phyloP scores from a whole-genome alignment of 2,329 filamentous ascomycete genomes.

The Claviceps fusiformis region DNA sequence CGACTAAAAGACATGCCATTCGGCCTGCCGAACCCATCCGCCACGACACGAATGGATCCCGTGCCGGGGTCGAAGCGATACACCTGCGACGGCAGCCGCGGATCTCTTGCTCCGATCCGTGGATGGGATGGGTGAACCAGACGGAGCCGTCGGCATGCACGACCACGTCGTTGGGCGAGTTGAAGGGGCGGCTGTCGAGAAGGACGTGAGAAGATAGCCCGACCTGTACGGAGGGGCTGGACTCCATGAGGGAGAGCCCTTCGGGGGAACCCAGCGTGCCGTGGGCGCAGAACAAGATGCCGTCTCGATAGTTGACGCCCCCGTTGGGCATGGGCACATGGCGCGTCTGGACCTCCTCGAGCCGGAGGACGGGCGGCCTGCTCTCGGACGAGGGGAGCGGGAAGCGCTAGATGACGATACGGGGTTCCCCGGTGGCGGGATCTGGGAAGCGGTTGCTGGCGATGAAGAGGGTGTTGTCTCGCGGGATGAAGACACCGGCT shows the following conservation, averaged over 20 bases:
- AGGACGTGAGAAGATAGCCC: conserved; percentile 22
- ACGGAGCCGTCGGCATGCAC: conserved; percentile 27
- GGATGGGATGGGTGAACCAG: conserved; percentile 37
- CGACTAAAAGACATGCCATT: conserved; percentile 34
- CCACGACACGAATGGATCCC: conserved; percentile 27
- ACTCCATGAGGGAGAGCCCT: conserved; percentile 21
- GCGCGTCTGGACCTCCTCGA: conserved; percentile 20
- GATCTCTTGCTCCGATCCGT: conserved; percentile 32
- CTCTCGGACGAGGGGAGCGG: conserved; percentile 8
- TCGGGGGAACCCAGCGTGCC: conserved; percentile 15
- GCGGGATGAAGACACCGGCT: conserved; percentile 23
- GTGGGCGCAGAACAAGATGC: conserved; percentile 28
- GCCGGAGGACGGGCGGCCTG: conserved; percentile 4
- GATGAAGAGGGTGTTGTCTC: conserved; percentile 17
- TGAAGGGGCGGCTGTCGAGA: conserved; percentile 30
- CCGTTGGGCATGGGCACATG: conserved; percentile 33
- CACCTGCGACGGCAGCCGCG: conserved; percentile 31
- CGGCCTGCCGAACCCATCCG: conserved; percentile 32
- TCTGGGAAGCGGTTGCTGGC: conserved; percentile 21
- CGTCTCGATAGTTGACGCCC: conserved; percentile 30
- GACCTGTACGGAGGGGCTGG: conserved; percentile 17
- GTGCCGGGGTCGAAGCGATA: conserved; percentile 31
- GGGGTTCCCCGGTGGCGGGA: conserved; percentile 9
- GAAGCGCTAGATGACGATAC: conserved; percentile 18
- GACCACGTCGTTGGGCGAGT: conserved; percentile 35